A percentile compares a stretch with the other conserved stretches of the same genome.
phyloP scores from a whole-genome alignment of 2,329 filamentous ascomycete genomes.

The Pleurostoma richardsiae region DNA sequence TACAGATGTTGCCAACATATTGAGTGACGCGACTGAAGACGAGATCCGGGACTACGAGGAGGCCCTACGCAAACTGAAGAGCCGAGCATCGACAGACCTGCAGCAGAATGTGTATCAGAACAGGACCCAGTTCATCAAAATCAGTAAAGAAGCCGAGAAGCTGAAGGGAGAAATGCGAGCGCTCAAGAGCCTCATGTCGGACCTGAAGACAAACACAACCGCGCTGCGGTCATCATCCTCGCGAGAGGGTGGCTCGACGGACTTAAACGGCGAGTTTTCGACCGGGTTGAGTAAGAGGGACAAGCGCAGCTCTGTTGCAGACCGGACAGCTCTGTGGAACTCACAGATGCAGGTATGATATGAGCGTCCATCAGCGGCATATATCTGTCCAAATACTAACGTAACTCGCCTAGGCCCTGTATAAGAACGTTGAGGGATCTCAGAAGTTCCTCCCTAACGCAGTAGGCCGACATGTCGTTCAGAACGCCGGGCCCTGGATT shows the following conservation, averaged over 20 bases:
- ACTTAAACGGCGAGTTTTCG: constrained; percentile 46
- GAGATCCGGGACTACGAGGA: constrained; percentile 81
- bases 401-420: constrained; percentile 54
- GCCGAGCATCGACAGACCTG: constrained; percentile 73
- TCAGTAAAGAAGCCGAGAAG: constrained; percentile 98
- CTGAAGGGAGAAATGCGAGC: constrained; percentile 94
- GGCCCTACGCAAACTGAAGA: constrained; percentile 70
- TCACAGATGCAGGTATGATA: constrained; percentile 54
- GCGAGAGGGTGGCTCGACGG: constrained; percentile 39
- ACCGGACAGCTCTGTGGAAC: constrained; percentile 63
- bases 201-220: constrained; percentile 75
- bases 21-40: constrained; percentile 81
- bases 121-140: constrained; percentile 96
- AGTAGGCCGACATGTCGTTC: constrained; percentile 85
- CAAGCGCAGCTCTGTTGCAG: constrained; percentile 83
- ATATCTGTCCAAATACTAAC: background rate
- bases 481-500: constrained; percentile 91
- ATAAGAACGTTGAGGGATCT: constrained; percentile 95
- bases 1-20: constrained; percentile 58
- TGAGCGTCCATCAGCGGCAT: background rate
- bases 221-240: constrained; percentile 57
- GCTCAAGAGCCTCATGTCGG: constrained; percentile 84
- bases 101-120: constrained; percentile 97
- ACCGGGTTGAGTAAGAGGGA: constrained; percentile 61
- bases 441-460: constrained; percentile 94